phyloP scores from a whole-genome alignment of 768 basidiomycete species.

The Guyanaporus albipodus region DNA sequence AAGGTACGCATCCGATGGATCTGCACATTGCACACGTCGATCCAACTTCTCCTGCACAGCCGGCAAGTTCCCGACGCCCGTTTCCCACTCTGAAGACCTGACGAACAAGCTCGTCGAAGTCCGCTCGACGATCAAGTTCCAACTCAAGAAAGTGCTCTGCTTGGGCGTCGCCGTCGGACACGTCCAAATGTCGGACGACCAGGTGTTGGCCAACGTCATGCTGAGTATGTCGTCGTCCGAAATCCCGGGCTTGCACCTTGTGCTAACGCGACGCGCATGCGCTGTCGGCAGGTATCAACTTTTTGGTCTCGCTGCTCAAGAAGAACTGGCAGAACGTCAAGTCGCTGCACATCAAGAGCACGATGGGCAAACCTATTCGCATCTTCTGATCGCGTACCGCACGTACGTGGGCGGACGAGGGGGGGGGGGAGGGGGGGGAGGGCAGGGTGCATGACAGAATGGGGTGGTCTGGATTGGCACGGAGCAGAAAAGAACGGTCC shows the following conservation, averaged over 20 bases:
- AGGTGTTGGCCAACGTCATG: conserved; percentile 97
- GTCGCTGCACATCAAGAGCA: conserved; percentile 96
- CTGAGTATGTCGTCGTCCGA: conserved; percentile 73
- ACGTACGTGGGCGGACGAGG: conserved; percentile 5
- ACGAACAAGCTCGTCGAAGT: conserved; percentile 89
- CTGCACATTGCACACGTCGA: background rate
- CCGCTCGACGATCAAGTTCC: conserved; percentile 99
- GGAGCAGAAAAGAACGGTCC: too few relatives aligned
- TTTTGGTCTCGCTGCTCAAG: conserved; percentile 97
- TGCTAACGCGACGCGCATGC: background rate
- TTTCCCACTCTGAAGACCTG: conserved; percentile 90
- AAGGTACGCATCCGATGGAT: conserved; percentile 52
- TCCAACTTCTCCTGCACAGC: conserved; percentile 42
- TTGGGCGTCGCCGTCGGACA: conserved; percentile 98
- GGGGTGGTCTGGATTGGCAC: too few relatives aligned
- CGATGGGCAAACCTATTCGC: conserved; percentile 98
- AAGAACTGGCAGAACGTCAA: conserved; percentile 99
- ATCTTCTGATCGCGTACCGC: conserved; percentile 59
- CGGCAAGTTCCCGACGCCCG: conserved; percentile 98
- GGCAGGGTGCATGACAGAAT: too few relatives aligned
- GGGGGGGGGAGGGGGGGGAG: conserved; percentile 13
- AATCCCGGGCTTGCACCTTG: too few relatives aligned
- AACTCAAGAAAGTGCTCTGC: conserved; percentile 98
- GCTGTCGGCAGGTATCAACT: conserved; percentile 98
- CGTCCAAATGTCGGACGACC: conserved; percentile 95